Conservation (phyloP, 1,284 basidiomycete species). For the Megacollybia platyphylla region DNA sequence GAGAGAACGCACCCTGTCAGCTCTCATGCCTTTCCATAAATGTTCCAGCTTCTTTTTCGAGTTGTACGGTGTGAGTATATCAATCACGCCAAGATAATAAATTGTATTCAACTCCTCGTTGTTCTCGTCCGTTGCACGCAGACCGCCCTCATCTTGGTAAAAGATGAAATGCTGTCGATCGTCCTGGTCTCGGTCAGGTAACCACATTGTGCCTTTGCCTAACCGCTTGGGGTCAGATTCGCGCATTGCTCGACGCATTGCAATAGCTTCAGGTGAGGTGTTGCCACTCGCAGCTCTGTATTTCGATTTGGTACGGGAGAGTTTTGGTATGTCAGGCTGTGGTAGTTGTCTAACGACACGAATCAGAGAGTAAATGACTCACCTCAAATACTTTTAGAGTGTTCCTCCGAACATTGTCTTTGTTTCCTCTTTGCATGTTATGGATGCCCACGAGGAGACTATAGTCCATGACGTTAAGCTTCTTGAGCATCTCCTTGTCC, state of each 20-base stretch:
- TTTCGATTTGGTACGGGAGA: constrained; percentile 1
- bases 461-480: constrained; percentile 92
- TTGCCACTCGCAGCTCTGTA: neutral
- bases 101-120: constrained; percentile 71
- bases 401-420: constrained; percentile 81
- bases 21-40: constrained; percentile 83
- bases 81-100: constrained; percentile 92
- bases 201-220: constrained; percentile 16
- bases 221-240: constrained; percentile 72
- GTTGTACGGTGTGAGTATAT: constrained; percentile 87
- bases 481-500: constrained; percentile 79
- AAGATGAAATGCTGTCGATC: constrained; percentile 85
- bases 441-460: constrained; percentile 91
- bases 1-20: constrained; percentile 61
- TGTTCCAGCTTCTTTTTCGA: constrained; percentile 76
- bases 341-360: neutral
- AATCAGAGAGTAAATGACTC: constrained; percentile 14
- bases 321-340: constrained; percentile 49
- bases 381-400: constrained; percentile 90
- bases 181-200: constrained; percentile 28
- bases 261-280: constrained; percentile 61
- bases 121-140: constrained; percentile 79
- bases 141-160: constrained; percentile 94
- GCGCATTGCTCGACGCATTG: constrained; percentile 78
- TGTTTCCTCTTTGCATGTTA: constrained; percentile 82